Evolutionary conservation across 2,329 filamentous ascomycete species (phyloP), one percentile per base, ranked within the genome.

Genomic region (Fusarium robinianum): DNA sequence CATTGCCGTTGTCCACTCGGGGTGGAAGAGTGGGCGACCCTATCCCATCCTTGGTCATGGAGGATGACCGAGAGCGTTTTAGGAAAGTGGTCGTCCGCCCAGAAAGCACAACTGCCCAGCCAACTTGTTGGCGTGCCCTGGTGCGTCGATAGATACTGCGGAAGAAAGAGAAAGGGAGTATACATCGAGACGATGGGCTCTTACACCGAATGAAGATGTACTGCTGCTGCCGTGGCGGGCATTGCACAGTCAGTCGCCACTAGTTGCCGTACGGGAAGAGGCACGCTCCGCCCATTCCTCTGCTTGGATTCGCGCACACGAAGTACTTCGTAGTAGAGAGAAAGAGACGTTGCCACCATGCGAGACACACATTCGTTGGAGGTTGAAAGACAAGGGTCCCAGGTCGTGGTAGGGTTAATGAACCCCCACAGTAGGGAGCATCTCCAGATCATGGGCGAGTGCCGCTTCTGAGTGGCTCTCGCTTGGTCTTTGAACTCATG

Each of bases 1-100:
- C 35, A 14, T 53, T 40, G 57, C 57, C 54, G 56, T 38, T 55
- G 57, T 54, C 57, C 52, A 45, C 34, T 32, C 26, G 30, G 24
- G 33, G 32, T 45, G 47, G 38, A 56, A 41, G 25, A 21, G 40
- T 51, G 40, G 51, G 25, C 35, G 41, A 31, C 26, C 23, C 18
- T 12, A 29, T 36, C 46, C 22, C 46, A 37, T 36, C n/a, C n/a
- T n/a, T n/a, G n/a, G n/a, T n/a, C n/a, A n/a, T n/a, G n/a, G 33
- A 42, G 23, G 32, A 6, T 38, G 29, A 31, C 41, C 16, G 15
- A 25, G 22, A 23, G 39, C 45, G 47, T 53, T 46, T 59, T 41
- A 35, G 51, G 41, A 40, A 50, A 44, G 40, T 50, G 31, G 41
- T 46, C 37, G 41, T 25, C 42, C 21, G 42, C 31, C 23, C 23